Evolutionary conservation across 192 early-diverging fungal species (phyloP).

Genomic region (Coemansia sp.): DNA sequence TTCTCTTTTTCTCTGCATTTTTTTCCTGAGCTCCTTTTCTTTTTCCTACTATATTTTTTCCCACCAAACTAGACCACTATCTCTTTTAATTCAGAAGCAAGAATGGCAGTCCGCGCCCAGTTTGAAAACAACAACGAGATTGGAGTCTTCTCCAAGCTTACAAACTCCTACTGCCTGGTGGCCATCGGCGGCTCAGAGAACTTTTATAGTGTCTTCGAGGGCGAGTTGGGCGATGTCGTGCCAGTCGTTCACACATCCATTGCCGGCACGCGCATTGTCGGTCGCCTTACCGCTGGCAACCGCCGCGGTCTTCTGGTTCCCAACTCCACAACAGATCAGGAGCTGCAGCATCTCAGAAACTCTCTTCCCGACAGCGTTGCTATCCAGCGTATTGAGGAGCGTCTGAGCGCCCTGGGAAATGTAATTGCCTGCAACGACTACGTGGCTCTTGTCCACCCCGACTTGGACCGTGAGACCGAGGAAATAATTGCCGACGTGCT

Average conservation of each 20-base stretch:
- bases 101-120: conserved; percentile 69
- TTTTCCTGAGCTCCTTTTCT: not conserved
- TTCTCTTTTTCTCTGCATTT: not conserved
- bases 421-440: conserved; percentile 99
- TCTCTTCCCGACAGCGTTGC: conserved; percentile 88
- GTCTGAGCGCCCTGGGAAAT: conserved; percentile 95
- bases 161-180: conserved; percentile 97
- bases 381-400: conserved; percentile 97
- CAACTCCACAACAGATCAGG: conserved; percentile 94
- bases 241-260: conserved; percentile 97
- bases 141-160: conserved; percentile 95
- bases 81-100: not conserved
- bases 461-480: conserved; percentile 97
- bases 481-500: conserved; percentile 99
- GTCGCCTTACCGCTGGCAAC: conserved; percentile 92
- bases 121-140: conserved; percentile 99
- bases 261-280: conserved; percentile 94
- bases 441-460: conserved; percentile 96
- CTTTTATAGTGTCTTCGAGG: conserved; percentile 94
- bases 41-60: not conserved
- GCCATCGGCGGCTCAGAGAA: conserved; percentile 98
- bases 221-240: conserved; percentile 91
- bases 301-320: conserved; percentile 92
- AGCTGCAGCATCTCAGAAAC: conserved; percentile 96
- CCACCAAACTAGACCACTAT: not conserved